Percentiles rank a stretch among this genome's conserved stretches.
Conservation (phyloP, 176 grass and related monocot genomes). For the Chrysopogon serrulatus region DNA sequence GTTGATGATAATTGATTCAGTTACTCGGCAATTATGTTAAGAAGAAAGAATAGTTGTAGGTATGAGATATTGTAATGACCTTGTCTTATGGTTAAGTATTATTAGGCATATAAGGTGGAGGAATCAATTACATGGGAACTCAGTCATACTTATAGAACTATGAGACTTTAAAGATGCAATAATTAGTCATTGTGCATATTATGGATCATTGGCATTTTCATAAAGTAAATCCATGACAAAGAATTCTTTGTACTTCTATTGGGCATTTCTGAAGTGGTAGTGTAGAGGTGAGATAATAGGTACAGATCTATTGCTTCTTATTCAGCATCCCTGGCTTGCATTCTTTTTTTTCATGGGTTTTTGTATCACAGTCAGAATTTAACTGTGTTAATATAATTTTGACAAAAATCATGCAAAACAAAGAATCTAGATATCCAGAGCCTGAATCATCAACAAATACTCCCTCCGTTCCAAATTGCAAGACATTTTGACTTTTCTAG, state of each 20-base stretch:
- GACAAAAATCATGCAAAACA: slow-evolving; percentile 18
- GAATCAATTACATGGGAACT: not conserved
- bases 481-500: not conserved
- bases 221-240: not conserved
- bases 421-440: not conserved
- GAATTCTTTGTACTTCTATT: not conserved
- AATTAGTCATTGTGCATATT: slow-evolving; percentile 9
- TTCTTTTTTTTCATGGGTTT: not conserved
- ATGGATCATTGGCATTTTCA: not conserved
- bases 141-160: not conserved
- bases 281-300: not conserved
- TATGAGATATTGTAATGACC: slow-evolving; percentile 2
- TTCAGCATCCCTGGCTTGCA: not conserved
- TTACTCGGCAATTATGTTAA: slow-evolving; percentile 8
- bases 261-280: not conserved
- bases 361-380: not conserved
- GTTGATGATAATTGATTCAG: not conserved
- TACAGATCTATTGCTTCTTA: not conserved
- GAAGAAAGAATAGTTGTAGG: not conserved
- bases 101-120: not conserved
- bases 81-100: not conserved
- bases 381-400: not conserved
- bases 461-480: not conserved
- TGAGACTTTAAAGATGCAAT: slow-evolving; percentile 2
- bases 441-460: slow-evolving; percentile 10